Evolutionary conservation across 2,329 filamentous ascomycete genomes (phyloP).

Genomic region (Teratosphaeria viscida): DNA sequence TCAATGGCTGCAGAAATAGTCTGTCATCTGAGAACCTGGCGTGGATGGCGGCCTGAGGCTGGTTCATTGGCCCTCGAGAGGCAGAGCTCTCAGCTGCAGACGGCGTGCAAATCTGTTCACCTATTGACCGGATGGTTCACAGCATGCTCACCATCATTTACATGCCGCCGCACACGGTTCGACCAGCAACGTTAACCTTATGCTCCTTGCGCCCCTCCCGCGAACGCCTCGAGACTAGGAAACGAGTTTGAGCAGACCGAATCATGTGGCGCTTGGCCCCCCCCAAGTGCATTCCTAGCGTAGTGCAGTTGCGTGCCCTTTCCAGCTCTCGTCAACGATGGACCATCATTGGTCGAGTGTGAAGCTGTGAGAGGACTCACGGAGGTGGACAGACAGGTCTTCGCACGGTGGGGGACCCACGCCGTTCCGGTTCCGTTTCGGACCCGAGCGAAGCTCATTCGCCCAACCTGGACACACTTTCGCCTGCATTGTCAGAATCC

Average conservation of each 20-base stretch:
- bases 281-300: background rate
- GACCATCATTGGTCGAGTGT: conserved; percentile 1
- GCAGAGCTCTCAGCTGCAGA: conserved; percentile 8
- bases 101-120: background rate
- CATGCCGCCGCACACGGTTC: background rate
- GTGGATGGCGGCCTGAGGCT: conserved; percentile 6
- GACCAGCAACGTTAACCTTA: background rate
- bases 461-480: background rate
- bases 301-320: background rate
- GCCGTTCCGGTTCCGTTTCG: background rate
- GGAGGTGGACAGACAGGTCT: background rate
- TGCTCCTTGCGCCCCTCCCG: conserved; percentile 10
- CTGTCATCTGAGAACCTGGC: conserved; percentile 9
- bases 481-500: background rate
- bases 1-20: conserved; percentile 14
- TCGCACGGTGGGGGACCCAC: background rate
- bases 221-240: conserved; percentile 2
- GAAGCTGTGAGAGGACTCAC: background rate
- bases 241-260: too few relatives aligned
- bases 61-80: conserved; percentile 14
- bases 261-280: background rate
- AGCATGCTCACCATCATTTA: background rate
- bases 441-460: background rate
- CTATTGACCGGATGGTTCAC: background rate
- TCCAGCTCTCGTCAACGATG: background rate